phyloP scores from a whole-genome alignment of 768 basidiomycete genomes.

The Chalciporus piperatus region DNA sequence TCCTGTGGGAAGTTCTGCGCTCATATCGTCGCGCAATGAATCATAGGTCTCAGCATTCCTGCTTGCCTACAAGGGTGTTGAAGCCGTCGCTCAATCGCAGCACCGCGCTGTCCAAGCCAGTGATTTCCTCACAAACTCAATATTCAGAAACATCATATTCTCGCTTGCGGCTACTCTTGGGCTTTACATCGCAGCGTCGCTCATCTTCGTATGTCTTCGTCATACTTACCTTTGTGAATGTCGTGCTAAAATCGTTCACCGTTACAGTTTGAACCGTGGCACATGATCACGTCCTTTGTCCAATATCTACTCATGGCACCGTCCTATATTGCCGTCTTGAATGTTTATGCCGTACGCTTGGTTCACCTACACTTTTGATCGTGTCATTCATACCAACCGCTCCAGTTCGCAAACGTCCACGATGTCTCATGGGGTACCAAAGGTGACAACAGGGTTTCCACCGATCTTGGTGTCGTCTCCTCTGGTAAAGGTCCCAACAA shows the following conservation, averaged over 20 bases:
- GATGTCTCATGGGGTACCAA: constrained; percentile 97
- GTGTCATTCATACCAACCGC: background rate
- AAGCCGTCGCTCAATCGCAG: constrained; percentile 48
- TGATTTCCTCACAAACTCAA: constrained; percentile 71
- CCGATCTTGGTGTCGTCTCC: constrained; percentile 82
- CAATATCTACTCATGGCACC: constrained; percentile 92
- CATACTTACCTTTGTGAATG: background rate
- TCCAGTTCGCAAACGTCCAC: constrained; percentile 81
- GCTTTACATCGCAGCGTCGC: constrained; percentile 76
- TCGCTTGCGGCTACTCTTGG: constrained; percentile 87
- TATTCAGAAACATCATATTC: constrained; percentile 84
- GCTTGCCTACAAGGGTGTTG: constrained; percentile 78
- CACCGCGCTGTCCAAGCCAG: constrained; percentile 47
- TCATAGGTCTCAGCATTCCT: constrained; percentile 71
- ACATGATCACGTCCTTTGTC: constrained; percentile 96
- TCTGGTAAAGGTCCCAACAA: constrained; percentile 53
- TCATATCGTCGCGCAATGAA: background rate
- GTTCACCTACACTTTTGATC: background rate
- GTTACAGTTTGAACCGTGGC: constrained; percentile 89
- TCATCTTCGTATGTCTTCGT: constrained; percentile 74
- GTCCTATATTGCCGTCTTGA: constrained; percentile 90
- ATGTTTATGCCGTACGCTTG: constrained; percentile 71
- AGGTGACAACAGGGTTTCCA: constrained; percentile 82
- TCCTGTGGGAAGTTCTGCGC: background rate
- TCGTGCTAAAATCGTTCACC: background rate